Evolutionary conservation across 2,329 filamentous ascomycete species (phyloP).

Genomic region (Tolypocladium paradoxum): DNA sequence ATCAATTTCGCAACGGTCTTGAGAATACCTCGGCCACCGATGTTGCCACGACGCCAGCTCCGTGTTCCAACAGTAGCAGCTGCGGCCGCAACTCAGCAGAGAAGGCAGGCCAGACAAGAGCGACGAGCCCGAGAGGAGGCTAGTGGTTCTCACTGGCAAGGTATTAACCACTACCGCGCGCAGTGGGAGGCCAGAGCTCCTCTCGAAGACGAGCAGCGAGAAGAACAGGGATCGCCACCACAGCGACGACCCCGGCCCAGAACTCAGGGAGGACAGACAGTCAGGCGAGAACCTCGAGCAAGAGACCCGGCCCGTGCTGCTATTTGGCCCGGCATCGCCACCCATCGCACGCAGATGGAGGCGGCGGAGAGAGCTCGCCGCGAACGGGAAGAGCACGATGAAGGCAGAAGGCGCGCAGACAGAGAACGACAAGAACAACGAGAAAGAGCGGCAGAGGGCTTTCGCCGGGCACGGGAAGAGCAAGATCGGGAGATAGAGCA

Average conservation of each 20-base stretch:
- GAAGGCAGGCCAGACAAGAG: too few species aligned
- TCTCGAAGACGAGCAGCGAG: neutral
- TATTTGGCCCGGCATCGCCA: neutral
- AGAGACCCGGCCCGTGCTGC: neutral
- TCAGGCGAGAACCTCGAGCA: neutral
- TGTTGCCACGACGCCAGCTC: neutral
- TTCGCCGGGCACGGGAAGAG: neutral
- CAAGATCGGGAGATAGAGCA: neutral
- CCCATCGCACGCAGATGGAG: neutral
- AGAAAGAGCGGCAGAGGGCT: neutral
- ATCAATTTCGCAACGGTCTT: too few species aligned
- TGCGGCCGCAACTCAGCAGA: neutral
- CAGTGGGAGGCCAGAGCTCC: neutral
- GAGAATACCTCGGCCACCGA: neutral
- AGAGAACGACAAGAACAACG: neutral
- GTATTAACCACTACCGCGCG: neutral
- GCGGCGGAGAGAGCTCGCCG: neutral
- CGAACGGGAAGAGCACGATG: neutral
- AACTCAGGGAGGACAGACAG: neutral
- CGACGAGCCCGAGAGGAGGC: neutral
- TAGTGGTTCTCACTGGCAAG: neutral
- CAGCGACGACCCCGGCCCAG: neutral
- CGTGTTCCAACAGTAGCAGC: neutral
- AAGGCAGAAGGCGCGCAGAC: neutral
- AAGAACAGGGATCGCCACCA: neutral